Conservation (phyloP, 1,284 basidiomycete genomes). For the Megacollybia platyphylla region DNA sequence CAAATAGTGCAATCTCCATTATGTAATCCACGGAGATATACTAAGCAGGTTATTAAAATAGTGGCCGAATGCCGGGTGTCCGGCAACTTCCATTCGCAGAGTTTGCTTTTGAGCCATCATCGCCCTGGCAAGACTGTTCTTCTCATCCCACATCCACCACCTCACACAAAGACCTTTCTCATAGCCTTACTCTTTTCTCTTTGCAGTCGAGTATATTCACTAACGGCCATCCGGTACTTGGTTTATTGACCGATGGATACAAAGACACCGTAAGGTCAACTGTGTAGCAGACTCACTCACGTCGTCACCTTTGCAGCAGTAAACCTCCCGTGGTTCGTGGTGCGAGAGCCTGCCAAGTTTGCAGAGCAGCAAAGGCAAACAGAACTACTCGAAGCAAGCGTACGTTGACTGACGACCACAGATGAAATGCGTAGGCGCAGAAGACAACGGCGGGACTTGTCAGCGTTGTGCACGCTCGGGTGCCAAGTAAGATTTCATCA, state of each 20-base stretch:
- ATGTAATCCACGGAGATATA: constrained; percentile 1
- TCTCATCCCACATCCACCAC: no score
- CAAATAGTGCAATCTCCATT: constrained; percentile 7
- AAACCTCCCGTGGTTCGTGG: constrained; percentile 49
- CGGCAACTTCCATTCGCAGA: no score
- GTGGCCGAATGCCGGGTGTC: no score
- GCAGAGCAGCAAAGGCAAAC: constrained; percentile 65
- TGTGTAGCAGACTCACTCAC: constrained; percentile 7
- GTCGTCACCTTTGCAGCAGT: constrained; percentile 12
- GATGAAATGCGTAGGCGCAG: constrained; percentile 84
- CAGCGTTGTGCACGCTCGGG: constrained; percentile 71
- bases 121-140: no score
- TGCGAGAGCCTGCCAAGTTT: constrained; percentile 70
- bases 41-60: no score
- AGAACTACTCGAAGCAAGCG: constrained; percentile 6
- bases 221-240: no score
- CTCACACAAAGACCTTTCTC: background rate
- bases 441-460: constrained; percentile 63
- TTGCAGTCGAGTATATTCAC: no score
- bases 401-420: constrained; percentile 16
- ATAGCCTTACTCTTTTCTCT: no score
- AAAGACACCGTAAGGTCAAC: background rate
- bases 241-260: no score
- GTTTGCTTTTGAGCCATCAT: no score
- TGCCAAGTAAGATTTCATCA: constrained; percentile 38